Evolutionary conservation across 1,139 yeast genomes (phyloP).

Genomic region (Saccharomyces hybrid): DNA sequence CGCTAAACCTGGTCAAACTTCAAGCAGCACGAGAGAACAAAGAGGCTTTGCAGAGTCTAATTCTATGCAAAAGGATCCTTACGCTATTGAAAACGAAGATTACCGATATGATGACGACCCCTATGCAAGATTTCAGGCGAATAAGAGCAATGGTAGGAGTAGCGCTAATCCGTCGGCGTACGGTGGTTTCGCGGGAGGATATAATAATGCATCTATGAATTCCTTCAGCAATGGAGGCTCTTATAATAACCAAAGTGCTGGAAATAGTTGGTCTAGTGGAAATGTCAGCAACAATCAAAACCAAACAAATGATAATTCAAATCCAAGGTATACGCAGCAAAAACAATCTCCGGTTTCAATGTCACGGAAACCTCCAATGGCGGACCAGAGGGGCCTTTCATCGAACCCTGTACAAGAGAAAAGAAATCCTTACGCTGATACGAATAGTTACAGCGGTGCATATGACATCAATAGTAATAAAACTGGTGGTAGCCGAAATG

Average conservation of each 20-base stretch:
- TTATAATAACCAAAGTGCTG: background rate
- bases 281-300: background rate
- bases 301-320: background rate
- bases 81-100: background rate
- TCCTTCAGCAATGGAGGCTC: background rate
- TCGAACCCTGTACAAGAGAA: background rate
- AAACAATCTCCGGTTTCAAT: background rate
- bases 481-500: background rate
- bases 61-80: conserved; percentile 6
- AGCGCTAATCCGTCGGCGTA: background rate
- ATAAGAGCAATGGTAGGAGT: background rate
- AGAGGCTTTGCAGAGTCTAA: background rate
- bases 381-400: background rate
- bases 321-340: background rate
- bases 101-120: conserved; percentile 4
- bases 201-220: background rate
- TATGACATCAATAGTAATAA: conserved; percentile 4
- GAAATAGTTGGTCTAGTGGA: background rate
- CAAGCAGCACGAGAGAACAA: background rate
- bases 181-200: background rate
- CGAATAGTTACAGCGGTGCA: conserved; percentile 1
- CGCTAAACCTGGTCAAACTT: background rate
- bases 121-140: conserved; percentile 2
- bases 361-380: background rate
- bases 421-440: background rate